Base-by-base conservation (phyloP, 495 filamentous ascomycete species). In the Penicillium diatomitis region DNA sequence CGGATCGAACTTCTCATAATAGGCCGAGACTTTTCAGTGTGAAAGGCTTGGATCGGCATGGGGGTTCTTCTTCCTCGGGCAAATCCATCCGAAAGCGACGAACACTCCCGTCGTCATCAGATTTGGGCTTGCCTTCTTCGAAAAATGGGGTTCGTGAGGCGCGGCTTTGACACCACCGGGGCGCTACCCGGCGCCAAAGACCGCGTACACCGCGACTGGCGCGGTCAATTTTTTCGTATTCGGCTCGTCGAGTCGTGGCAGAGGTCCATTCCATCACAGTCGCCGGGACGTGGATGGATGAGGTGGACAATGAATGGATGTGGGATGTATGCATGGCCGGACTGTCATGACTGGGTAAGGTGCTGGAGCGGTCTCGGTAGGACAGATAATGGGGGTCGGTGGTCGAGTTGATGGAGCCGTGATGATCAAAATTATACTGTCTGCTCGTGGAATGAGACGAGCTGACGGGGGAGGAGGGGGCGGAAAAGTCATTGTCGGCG, bases 231-330 rank as follows among this genome's bases (percentile, higher is more conserved):
- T 74, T 69, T 40, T 73, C 62, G 39, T 77, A 77, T 47, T 77
- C 71, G 31, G 60, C 64, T 6, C 72, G 57, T 12, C 73, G 71
- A 7, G 72, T 75, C 9, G 69, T 66, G 6, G 65, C 60, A 0
- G 70, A 70, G 2, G 72, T 77, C 73, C 73, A 77, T 50, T 75
- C 71, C 51, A 75, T 75, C 4, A 73, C 64, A 11, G 73, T 75
- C 10, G 65, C 61, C 42, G 69, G 64, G 38, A 69, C 55, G 30
- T 68, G 53, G 32, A 65, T 58, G n/a, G 62, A 56, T 20, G 60
- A 57, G 2, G 59, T 31, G 10, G 58, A 56, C 12, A 56, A 54
- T n/a, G 51, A 52, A 38, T 58, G 44, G 12, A 27, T 3, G 20
- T 53, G 51, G 32, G 7, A n/a, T 43, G 30, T 35, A 28, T 0